A percentile compares a stretch with the other conserved stretches of the same genome.
Conservation (phyloP, 2,329 filamentous ascomycete species). For the Alternaria ethzedia region DNA sequence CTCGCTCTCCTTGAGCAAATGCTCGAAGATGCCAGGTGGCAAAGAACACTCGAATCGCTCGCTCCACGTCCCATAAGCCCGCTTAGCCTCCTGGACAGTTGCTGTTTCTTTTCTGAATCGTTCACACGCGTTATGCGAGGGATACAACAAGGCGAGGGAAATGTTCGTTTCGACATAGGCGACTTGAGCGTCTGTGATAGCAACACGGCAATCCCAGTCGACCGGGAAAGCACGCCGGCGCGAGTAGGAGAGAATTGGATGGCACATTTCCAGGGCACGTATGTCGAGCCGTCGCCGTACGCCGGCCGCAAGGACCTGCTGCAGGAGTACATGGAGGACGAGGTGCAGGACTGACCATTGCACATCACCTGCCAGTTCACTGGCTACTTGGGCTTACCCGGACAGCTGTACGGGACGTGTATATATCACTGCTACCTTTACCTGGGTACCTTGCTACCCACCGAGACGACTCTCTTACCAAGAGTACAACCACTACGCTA, state of each 20-base stretch:
- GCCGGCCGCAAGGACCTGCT: background rate
- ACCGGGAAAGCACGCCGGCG: background rate
- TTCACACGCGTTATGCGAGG: background rate
- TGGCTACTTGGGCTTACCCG: background rate
- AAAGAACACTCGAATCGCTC: background rate
- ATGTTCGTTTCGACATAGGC: background rate
- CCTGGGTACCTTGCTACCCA: background rate
- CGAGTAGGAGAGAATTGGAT: background rate
- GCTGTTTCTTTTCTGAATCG: background rate
- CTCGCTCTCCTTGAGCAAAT: background rate
- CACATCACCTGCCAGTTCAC: background rate
- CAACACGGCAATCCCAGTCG: background rate
- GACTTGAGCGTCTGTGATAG: background rate
- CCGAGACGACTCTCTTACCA: background rate
- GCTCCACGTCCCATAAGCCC: background rate
- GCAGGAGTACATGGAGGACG: background rate
- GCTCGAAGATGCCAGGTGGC: background rate
- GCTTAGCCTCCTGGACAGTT: background rate
- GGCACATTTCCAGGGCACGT: background rate
- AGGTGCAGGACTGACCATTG: background rate
- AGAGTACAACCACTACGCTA: background rate
- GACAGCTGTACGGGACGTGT: no score
- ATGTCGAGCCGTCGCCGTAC: background rate
- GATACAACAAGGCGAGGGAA: background rate
- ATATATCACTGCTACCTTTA: background rate